A percentile compares a stretch with the other conserved stretches of the same genome.
Evolutionary conservation across 495 filamentous ascomycete species (phyloP).

Genomic region (Wilcoxina mikolae): DNA sequence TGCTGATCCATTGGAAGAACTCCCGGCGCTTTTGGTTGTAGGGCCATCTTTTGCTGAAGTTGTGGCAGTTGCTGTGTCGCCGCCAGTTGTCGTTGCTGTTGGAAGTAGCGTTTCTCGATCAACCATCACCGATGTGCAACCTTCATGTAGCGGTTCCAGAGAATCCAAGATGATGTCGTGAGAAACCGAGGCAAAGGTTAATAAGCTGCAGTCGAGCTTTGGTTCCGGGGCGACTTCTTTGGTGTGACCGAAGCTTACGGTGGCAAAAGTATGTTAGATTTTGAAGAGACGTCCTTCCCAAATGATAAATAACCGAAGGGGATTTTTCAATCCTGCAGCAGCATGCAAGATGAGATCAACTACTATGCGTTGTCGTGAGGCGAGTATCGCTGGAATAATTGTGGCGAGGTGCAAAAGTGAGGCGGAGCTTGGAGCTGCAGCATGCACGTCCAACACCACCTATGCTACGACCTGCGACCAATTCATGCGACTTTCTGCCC

Average conservation of each 20-base stretch:
- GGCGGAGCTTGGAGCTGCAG: slow-evolving; percentile 5
- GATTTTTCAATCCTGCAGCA: neutral
- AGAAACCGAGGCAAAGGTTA: neutral
- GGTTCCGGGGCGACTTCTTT: neutral
- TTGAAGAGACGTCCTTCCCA: neutral
- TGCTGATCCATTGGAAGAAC: neutral
- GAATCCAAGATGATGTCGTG: neutral
- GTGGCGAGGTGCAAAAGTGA: slow-evolving; percentile 5
- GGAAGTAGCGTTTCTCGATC: neutral
- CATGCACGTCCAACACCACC: slow-evolving; percentile 3
- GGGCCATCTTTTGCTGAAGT: neutral
- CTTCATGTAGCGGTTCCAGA: neutral
- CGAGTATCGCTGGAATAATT: neutral
- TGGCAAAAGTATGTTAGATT: neutral
- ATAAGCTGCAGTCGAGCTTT: neutral
- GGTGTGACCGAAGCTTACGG: neutral
- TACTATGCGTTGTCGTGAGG: slow-evolving; percentile 3
- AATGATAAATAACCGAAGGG: slow-evolving; percentile 1
- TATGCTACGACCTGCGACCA: neutral
- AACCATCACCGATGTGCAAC: slow-evolving; percentile 5
- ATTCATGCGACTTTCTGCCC: slow-evolving; percentile 1
- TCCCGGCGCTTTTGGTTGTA: neutral
- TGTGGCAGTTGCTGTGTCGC: neutral
- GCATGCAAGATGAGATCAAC: slow-evolving; percentile 1
- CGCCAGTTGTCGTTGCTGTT: slow-evolving; percentile 1